phyloP scores from a whole-genome alignment of 2,329 filamentous ascomycete genomes.

The Fusarium luffae region DNA sequence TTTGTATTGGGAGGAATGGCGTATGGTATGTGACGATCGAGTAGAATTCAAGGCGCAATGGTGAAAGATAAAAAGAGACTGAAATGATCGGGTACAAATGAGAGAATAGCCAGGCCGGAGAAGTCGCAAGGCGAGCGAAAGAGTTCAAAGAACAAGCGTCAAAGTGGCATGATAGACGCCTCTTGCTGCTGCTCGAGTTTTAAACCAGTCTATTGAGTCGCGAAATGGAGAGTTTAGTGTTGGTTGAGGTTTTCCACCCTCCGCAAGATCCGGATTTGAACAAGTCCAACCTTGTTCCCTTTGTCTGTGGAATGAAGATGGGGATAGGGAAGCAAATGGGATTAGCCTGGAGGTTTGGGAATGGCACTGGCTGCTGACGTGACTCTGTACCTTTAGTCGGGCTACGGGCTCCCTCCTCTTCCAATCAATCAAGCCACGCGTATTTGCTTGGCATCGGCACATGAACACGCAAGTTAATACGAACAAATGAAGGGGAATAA shows the following conservation, averaged over 20 bases:
- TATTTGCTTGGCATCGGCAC: constrained; percentile 32
- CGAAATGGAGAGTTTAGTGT: constrained; percentile 8
- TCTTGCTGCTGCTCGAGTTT: constrained; percentile 10
- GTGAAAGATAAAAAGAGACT: constrained; percentile 6
- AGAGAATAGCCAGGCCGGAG: constrained; percentile 18
- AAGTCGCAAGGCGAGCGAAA: constrained; percentile 26
- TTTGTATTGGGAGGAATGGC: constrained; percentile 4
- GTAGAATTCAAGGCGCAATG: constrained; percentile 1
- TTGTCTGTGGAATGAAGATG: constrained; percentile 36
- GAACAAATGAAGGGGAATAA: not conserved
- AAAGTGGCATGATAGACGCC: constrained; percentile 36
- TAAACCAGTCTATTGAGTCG: constrained; percentile 2
- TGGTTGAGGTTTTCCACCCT: constrained; percentile 16
- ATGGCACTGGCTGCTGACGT: constrained; percentile 37
- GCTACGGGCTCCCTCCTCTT: constrained; percentile 34
- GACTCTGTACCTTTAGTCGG: constrained; percentile 21
- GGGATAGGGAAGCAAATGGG: not conserved
- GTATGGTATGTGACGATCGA: constrained; percentile 8
- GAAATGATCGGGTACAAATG: constrained; percentile 27
- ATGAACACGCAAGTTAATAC: constrained; percentile 8
- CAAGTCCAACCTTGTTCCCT: constrained; percentile 25
- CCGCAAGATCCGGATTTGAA: constrained; percentile 33
- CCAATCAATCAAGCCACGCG: constrained; percentile 39
- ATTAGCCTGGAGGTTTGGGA: not conserved
- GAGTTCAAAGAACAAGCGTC: constrained; percentile 13